Conservation (phyloP, 257 asterid species). For the Ligustrum vulgare region DNA sequence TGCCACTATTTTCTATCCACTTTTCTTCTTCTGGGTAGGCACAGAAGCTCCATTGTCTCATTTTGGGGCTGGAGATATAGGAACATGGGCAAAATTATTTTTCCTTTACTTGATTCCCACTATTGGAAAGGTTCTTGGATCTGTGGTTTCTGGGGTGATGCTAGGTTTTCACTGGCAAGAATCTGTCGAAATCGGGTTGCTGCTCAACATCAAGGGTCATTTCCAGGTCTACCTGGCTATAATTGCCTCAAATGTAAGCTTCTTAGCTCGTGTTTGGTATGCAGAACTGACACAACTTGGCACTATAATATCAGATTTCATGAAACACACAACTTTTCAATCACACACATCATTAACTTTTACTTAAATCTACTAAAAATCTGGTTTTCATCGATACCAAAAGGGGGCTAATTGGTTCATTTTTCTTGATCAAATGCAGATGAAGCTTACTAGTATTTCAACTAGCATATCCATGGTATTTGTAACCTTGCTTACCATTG, state of each 20-base stretch:
- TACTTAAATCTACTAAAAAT: too few species aligned
- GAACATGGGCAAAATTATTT: constrained; percentile 49
- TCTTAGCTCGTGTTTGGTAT: not conserved
- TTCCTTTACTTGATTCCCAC: constrained; percentile 45
- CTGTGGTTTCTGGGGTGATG: constrained; percentile 60
- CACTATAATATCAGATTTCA: not conserved
- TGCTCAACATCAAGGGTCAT: constrained; percentile 85
- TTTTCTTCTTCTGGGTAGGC: constrained; percentile 92
- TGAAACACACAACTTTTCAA: too few species aligned
- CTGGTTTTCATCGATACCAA: too few species aligned
- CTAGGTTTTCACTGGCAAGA: constrained; percentile 90
- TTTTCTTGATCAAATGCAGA: constrained; percentile 44
- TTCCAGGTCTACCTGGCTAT: constrained; percentile 81
- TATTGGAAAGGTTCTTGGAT: constrained; percentile 67
- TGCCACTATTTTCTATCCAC: constrained; percentile 63
- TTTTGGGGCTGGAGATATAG: constrained; percentile 33
- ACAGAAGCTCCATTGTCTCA: constrained; percentile 43
- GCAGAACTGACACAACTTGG: not conserved
- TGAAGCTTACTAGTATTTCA: constrained; percentile 46
- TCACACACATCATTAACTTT: too few species aligned
- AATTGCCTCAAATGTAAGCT: constrained; percentile 53
- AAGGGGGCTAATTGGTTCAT: not conserved
- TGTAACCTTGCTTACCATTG: constrained; percentile 53
- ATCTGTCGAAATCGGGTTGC: constrained; percentile 72
- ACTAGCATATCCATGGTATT: constrained; percentile 65